These are phyloP conservation scores for Solanum chacoense DNA, from an alignment of 305 asterid species.

Conservation along the genomic window DNA sequence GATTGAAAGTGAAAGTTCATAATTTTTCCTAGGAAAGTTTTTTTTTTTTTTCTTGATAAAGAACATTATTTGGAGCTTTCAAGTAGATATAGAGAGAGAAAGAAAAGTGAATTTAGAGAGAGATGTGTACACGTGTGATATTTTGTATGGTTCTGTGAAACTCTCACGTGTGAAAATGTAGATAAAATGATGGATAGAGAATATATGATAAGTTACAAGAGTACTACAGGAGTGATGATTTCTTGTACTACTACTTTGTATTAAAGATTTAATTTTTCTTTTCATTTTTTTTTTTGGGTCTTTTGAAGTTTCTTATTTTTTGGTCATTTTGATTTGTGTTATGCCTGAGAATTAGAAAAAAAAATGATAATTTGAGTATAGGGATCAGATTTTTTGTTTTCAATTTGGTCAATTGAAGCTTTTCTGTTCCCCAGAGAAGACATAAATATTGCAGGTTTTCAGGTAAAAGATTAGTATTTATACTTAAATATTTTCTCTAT, in stretches of 20 bases:
- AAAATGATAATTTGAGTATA: slow-evolving; percentile 14
- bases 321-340: not conserved
- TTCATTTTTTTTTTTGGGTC: not conserved
- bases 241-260: slow-evolving; percentile 28
- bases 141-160: slow-evolving; percentile 11
- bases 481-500: not conserved
- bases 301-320: slow-evolving; percentile 11
- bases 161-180: slow-evolving; percentile 61
- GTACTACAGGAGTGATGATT: slow-evolving; percentile 28
- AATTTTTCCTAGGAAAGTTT: slow-evolving; percentile 8
- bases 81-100: slow-evolving; percentile 26
- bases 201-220: slow-evolving; percentile 28
- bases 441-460: slow-evolving; percentile 37
- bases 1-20: slow-evolving; percentile 16
- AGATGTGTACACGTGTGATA: slow-evolving; percentile 12
- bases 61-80: slow-evolving; percentile 24
- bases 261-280: not conserved
- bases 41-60: slow-evolving; percentile 7
- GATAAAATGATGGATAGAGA: slow-evolving; percentile 34
- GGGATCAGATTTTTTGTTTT: slow-evolving; percentile 45
- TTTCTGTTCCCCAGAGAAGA: slow-evolving; percentile 34
- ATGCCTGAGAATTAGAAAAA: not conserved
- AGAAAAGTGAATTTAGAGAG: not conserved
- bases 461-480: slow-evolving; percentile 30
- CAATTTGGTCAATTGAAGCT: slow-evolving; percentile 31